Conservation (phyloP, 306 rosid genomes). For the Fragaria nilgerrensis region DNA sequence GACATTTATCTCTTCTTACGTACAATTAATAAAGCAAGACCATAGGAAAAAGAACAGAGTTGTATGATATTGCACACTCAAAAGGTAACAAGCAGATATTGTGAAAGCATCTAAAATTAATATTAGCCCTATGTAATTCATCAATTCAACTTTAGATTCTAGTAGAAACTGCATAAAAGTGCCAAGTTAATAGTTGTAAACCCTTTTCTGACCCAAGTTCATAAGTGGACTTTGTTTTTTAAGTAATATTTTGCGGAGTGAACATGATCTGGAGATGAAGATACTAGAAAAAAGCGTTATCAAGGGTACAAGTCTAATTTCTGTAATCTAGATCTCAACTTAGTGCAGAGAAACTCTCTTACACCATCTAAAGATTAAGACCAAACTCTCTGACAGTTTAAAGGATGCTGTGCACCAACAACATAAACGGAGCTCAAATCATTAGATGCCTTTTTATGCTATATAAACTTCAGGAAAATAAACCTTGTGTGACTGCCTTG, state of each 20-base stretch:
- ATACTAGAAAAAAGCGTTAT: neutral
- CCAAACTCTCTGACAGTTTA: neutral
- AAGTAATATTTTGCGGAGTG: neutral
- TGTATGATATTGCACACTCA: neutral
- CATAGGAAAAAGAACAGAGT: neutral
- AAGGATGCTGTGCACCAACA: neutral
- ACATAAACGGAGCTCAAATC: neutral
- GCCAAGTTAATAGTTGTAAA: neutral
- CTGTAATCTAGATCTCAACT: neutral
- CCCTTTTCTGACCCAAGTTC: neutral
- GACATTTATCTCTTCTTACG: neutral
- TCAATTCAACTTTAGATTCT: neutral
- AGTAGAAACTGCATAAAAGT: neutral
- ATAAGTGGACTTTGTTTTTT: too few species aligned
- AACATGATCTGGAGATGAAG: neutral
- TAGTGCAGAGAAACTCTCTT: neutral
- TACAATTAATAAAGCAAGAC: too few species aligned
- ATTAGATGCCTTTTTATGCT: constrained; percentile 7
- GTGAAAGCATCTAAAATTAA: neutral
- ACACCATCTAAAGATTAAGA: neutral
- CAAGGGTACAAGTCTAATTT: neutral
- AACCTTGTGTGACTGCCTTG: constrained; percentile 68
- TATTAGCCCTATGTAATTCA: neutral
- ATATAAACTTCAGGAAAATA: constrained; percentile 18
- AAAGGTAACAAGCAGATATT: neutral